Base-by-base conservation (phyloP, 306 rosid species). In the Argentina anserina region DNA sequence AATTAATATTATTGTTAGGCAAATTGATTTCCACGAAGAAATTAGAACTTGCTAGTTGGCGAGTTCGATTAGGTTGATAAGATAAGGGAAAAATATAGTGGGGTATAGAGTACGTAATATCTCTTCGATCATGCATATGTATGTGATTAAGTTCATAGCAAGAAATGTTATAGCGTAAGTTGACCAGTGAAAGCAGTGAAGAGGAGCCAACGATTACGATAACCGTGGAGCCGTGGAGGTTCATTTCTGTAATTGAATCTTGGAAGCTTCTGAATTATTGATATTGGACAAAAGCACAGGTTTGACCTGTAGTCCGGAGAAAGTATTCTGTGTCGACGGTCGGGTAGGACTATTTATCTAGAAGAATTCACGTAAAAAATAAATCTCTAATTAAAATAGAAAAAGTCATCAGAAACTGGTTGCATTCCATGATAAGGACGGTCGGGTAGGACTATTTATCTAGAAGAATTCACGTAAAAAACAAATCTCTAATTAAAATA, bases 201-300 rank as follows among this genome's bases (percentile, higher is more conserved):
- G n/a, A 2, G 13, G 10, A 23, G 49, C 49, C 42, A 46, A 65
- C 18, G 3, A 31, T 23, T 23, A 23, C 31, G 60, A 53, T 53
- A 53, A 9, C 9, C 4, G 3, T 33, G 36, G 36, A 33, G 36
- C 36, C 36, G 4, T 8, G 26, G 26, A 50, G 55, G 55, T 3
- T 21, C 7, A 7, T 67, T 45, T 67, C 58, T 26, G 56, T 4
- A 28, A 67, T 43, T 47, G 72, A 50, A 8, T 50, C 5, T 49
- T 49, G 55, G 60, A 47, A 46, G 60, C 2, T 46, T 46, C n/a
- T 47, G 15, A 31, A 68, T 68, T 68, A 68, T 68, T 68, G 72
- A n/a, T 18, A 10, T 0, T 2, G 37, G 60, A 23, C 31, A 53
- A n/a, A 49, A 20, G 55, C 10, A 20, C 21, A 47, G 23, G 53